These are phyloP conservation scores for Didymella lethalis DNA, from an alignment of 2,329 filamentous ascomycete species.

Conservation along the genomic window DNA sequence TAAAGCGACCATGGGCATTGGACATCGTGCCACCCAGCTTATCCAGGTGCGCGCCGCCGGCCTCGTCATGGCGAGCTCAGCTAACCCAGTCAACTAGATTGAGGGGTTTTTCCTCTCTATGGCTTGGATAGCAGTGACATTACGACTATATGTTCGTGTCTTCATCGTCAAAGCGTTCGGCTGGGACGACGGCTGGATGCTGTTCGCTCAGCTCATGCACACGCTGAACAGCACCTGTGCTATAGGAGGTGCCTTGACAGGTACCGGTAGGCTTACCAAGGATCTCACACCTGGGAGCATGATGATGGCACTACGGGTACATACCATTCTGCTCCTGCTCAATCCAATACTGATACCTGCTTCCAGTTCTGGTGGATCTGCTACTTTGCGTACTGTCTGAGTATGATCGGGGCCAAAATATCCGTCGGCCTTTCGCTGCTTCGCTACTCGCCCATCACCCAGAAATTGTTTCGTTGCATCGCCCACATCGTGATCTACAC, in stretches of 20 bases:
- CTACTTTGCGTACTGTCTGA: slow-evolving; percentile 22
- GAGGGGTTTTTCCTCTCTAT: background rate
- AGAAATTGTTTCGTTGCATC: slow-evolving; percentile 45
- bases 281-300: slow-evolving; percentile 15
- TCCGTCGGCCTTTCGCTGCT: slow-evolving; percentile 60
- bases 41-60: slow-evolving; percentile 1
- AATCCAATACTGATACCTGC: background rate
- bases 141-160: slow-evolving; percentile 22
- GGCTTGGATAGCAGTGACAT: slow-evolving; percentile 6
- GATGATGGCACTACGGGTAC: slow-evolving; percentile 8
- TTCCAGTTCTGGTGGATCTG: slow-evolving; percentile 23
- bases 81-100: background rate
- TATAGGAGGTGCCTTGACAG: slow-evolving; percentile 7
- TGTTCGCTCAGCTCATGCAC: slow-evolving; percentile 23
- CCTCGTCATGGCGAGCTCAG: background rate
- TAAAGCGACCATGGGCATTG: background rate
- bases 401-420: slow-evolving; percentile 47
- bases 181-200: slow-evolving; percentile 26
- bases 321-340: background rate
- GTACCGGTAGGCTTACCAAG: slow-evolving; percentile 5
- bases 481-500: slow-evolving; percentile 42
- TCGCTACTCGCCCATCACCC: slow-evolving; percentile 54
- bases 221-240: slow-evolving; percentile 5
- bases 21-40: slow-evolving; percentile 4
- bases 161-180: slow-evolving; percentile 26